Conservation (phyloP, 1,284 basidiomycete genomes). For the Cystobasidium sp. region DNA sequence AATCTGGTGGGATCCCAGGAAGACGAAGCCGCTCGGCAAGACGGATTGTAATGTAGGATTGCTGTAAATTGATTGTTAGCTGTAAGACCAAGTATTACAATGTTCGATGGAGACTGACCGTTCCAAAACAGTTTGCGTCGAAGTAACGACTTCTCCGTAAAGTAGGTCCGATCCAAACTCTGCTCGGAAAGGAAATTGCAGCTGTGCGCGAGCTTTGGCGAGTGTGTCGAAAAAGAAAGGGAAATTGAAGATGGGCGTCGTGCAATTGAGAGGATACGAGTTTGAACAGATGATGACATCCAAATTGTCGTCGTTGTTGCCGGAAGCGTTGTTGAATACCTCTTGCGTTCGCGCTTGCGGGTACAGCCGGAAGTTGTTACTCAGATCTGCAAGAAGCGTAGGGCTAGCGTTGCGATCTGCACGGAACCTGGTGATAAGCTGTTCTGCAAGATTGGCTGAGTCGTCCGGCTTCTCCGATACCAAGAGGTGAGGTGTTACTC, state of each 20-base stretch:
- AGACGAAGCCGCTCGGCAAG: slow-evolving; percentile 76
- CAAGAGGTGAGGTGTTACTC: slow-evolving; percentile 48
- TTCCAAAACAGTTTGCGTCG: slow-evolving; percentile 93
- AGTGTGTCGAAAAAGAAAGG: slow-evolving; percentile 58
- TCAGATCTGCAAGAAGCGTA: slow-evolving; percentile 50
- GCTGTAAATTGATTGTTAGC: slow-evolving; percentile 59
- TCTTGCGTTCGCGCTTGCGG: not conserved
- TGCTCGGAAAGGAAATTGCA: slow-evolving; percentile 3
- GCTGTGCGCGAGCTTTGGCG: not conserved
- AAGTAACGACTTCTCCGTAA: slow-evolving; percentile 88
- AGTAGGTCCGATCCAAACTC: slow-evolving; percentile 71
- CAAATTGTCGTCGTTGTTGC: slow-evolving; percentile 52
- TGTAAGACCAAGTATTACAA: not conserved
- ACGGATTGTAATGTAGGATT: slow-evolving; percentile 73
- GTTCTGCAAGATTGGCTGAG: slow-evolving; percentile 29
- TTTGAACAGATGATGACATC: slow-evolving; percentile 35
- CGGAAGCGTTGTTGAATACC: slow-evolving; percentile 45
- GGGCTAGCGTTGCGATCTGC: not conserved
- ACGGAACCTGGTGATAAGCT: not conserved
- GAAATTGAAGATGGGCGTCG: slow-evolving; percentile 61
- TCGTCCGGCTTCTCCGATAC: slow-evolving; percentile 31
- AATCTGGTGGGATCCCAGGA: slow-evolving; percentile 84
- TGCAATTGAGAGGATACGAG: slow-evolving; percentile 51
- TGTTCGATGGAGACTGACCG: slow-evolving; percentile 64
- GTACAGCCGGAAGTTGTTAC: slow-evolving; percentile 71